Evolutionary conservation across 805 yeast species (phyloP).

Genomic region (Blastobotrys americana): DNA sequence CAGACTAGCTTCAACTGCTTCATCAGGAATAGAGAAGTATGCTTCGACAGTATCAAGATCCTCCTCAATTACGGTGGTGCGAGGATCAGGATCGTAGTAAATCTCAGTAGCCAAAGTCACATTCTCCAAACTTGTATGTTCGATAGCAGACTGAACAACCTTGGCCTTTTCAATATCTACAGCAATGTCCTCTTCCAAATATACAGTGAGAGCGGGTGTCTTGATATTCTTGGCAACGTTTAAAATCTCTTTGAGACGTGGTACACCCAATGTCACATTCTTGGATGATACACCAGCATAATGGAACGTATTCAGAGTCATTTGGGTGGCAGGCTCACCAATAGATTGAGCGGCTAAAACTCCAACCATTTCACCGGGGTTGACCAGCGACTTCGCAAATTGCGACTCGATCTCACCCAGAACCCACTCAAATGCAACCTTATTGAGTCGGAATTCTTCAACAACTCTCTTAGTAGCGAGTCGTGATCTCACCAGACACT

Average conservation of each 20-base stretch:
- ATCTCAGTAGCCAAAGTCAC: constrained; percentile 97
- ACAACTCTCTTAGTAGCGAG: constrained; percentile 83
- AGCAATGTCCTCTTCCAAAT: constrained; percentile 71
- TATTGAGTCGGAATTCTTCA: constrained; percentile 80
- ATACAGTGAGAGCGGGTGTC: constrained; percentile 99
- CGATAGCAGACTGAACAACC: constrained; percentile 91
- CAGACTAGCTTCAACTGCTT: constrained; percentile 86
- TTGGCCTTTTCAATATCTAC: constrained; percentile 90
- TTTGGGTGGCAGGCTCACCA: constrained; percentile 99
- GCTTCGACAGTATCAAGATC: constrained; percentile 97
- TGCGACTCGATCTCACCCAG: constrained; percentile 90
- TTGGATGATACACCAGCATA: constrained; percentile 99
- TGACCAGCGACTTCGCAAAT: constrained; percentile 82
- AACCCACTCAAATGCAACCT: constrained; percentile 91
- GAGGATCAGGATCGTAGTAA: constrained; percentile 96
- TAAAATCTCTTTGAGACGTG: constrained; percentile 98
- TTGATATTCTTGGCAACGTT: constrained; percentile 97
- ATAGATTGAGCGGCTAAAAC: constrained; percentile 96
- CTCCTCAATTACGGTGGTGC: constrained; percentile 91
- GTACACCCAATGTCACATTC: constrained; percentile 97
- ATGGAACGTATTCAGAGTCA: constrained; percentile 95
- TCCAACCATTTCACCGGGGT: constrained; percentile 98
- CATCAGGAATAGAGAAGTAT: constrained; percentile 96
- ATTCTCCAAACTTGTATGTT: constrained; percentile 89
- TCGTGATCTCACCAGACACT: constrained; percentile 87